Base-by-base conservation (phyloP, 257 asterid genomes). In the Primulina huaijiensis region DNA sequence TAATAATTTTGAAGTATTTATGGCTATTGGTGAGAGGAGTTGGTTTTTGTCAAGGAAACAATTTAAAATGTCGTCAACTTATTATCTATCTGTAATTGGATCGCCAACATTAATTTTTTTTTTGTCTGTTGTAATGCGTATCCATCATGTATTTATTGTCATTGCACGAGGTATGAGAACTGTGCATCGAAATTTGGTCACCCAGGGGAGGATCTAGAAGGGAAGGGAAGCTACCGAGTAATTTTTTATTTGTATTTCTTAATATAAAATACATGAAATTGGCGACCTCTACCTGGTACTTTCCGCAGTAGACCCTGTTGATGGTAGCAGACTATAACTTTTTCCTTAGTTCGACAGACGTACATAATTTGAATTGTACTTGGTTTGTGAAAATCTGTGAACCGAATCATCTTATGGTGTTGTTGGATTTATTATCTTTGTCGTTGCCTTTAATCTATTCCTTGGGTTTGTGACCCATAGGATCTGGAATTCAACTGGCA, bases 401-500 rank as follows among this genome's bases (percentile, higher is more conserved):
- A 67, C 60, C 7, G 33, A 19, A 40, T 50, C 29, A 34, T 65
- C 27, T 29, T 30, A 21, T 11, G 7, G n/a, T n/a, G 7, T 21
- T 3, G 5, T 71, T 30, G 12, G 35, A 19, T 59, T 52, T 0
- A 37, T 61, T 31, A 30, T 20, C 66, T 40, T 55, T 64, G 37
- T 30, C 0, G 33, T 30, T 10, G 34, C 5, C 3, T 37, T 67
- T 71, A 16, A 27, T 29, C 5, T 38, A 20, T 7, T 58, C 16
- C 71, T 35, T 8, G 50, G 53, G 73, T 27, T 5, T 33, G 71
- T 80, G 73, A 60, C 64, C 60, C 65, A 20, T 86, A 93, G 98
- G 96, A 89, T 30, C 38, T 93, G 82, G 64, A 84, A 80, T 89
- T 93, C 74, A 87, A 80, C 73, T 93, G 97, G 97, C 17, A 83